These are phyloP conservation scores for Cryptococcus sp. DNA, from an alignment of 1,284 basidiomycete species.

Conservation along the genomic window DNA sequence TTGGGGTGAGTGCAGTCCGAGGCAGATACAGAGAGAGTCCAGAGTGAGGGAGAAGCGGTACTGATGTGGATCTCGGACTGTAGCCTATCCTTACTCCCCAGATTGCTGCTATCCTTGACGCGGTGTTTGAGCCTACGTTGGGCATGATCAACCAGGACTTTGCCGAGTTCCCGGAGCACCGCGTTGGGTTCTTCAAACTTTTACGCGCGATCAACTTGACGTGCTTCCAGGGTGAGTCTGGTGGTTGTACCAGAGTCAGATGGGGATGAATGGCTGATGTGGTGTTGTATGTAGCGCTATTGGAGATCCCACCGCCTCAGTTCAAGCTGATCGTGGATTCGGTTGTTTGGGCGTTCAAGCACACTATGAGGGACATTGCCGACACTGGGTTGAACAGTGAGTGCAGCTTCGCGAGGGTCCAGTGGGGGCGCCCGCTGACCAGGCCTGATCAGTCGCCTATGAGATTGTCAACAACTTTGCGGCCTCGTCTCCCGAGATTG, in stretches of 20 bases:
- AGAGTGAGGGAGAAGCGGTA: too few species aligned
- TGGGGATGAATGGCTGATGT: neutral
- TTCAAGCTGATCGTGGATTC: constrained; percentile 99
- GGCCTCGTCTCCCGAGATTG: constrained; percentile 69
- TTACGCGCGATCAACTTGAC: constrained; percentile 87
- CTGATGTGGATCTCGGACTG: neutral
- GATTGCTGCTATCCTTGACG: constrained; percentile 93
- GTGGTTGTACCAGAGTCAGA: neutral
- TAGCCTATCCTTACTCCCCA: constrained; percentile 84
- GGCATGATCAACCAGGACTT: constrained; percentile 99
- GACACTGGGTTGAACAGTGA: constrained; percentile 85
- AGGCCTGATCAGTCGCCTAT: constrained; percentile 64
- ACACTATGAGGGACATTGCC: constrained; percentile 98
- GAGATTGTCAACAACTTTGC: constrained; percentile 97
- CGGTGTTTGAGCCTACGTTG: constrained; percentile 95
- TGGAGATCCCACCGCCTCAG: constrained; percentile 81
- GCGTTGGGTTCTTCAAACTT: constrained; percentile 95
- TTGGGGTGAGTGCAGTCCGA: constrained; percentile 64
- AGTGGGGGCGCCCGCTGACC: constrained; percentile 3
- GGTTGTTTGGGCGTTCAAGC: constrained; percentile 99
- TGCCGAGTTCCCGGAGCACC: constrained; percentile 95
- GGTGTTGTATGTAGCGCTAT: constrained; percentile 61
- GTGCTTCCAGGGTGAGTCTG: constrained; percentile 84
- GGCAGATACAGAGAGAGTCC: neutral
- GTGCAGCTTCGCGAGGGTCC: constrained; percentile 37